These are phyloP conservation scores for Syzygium malaccense DNA, from an alignment of 441 rosid species.

Conservation along the genomic window DNA sequence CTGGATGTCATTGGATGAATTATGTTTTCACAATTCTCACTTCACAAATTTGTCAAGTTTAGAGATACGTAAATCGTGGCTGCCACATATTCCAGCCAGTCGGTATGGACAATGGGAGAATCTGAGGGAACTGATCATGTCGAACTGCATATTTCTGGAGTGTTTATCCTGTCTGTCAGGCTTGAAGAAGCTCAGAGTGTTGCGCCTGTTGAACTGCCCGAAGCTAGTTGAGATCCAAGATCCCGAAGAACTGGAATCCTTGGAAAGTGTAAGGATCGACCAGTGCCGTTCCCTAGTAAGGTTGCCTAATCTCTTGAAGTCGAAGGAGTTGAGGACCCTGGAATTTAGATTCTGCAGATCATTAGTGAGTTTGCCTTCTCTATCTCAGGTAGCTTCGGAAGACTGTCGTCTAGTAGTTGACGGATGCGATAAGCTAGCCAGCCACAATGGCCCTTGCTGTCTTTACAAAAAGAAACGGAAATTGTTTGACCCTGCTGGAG, in stretches of 20 bases:
- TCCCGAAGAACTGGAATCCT: background rate
- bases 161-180: background rate
- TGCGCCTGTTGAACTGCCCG: background rate
- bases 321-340: background rate
- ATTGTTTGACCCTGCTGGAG: background rate
- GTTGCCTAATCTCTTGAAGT: background rate
- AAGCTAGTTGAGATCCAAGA: background rate
- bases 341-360: background rate
- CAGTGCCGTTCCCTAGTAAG: background rate
- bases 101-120: background rate
- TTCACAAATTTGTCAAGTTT: background rate
- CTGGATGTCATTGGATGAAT: background rate
- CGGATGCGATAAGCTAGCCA: background rate
- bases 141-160: background rate
- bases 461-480: background rate
- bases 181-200: background rate
- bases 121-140: background rate
- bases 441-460: background rate
- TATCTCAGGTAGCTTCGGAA: background rate
- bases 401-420: background rate
- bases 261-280: background rate
- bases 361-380: background rate
- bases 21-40: background rate
- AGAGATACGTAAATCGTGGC: background rate
- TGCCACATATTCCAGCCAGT: background rate